phyloP scores from a whole-genome alignment of 305 asterid genomes.

The Andrographis paniculata region DNA sequence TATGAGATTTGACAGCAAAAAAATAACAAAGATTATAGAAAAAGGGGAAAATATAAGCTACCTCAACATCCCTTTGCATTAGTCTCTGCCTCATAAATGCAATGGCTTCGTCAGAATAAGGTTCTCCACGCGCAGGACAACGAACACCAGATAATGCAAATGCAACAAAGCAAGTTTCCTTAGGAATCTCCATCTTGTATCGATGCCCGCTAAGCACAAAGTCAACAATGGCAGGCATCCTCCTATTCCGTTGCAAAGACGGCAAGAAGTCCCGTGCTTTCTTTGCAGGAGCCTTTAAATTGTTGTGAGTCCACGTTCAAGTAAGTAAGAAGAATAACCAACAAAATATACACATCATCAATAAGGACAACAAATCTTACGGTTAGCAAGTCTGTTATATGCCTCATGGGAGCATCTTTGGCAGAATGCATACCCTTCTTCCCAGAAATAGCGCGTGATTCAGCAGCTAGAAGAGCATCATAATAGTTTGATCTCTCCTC shows the following conservation, averaged over 20 bases:
- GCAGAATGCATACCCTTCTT: slow-evolving; percentile 86
- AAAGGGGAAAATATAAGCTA: slow-evolving; percentile 20
- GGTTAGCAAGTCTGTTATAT: slow-evolving; percentile 69
- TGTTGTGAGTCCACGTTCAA: slow-evolving; percentile 14
- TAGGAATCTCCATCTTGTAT: slow-evolving; percentile 71
- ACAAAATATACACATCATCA: slow-evolving; percentile 4
- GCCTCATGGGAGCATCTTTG: slow-evolving; percentile 85
- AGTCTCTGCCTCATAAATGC: slow-evolving; percentile 94
- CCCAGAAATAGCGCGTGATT: slow-evolving; percentile 79
- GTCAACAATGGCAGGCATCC: slow-evolving; percentile 91
- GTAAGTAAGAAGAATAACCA: no score
- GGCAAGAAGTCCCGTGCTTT: slow-evolving; percentile 91
- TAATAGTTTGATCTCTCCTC: slow-evolving; percentile 94
- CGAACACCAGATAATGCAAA: slow-evolving; percentile 92
- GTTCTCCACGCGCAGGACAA: slow-evolving; percentile 95
- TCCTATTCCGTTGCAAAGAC: slow-evolving; percentile 72
- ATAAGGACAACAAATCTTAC: slow-evolving; percentile 25
- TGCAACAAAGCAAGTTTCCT: slow-evolving; percentile 92
- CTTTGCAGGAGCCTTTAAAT: slow-evolving; percentile 61
- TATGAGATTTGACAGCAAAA: slow-evolving; percentile 19
- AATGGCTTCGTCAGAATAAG: slow-evolving; percentile 89
- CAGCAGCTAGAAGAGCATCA: slow-evolving; percentile 86
- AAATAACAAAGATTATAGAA: slow-evolving; percentile 5
- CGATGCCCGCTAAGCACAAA: slow-evolving; percentile 98
- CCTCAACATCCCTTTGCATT: slow-evolving; percentile 99